Evolutionary conservation across 176 grass and related monocot genomes (phyloP).

Genomic region (Oryza glaberrima): DNA sequence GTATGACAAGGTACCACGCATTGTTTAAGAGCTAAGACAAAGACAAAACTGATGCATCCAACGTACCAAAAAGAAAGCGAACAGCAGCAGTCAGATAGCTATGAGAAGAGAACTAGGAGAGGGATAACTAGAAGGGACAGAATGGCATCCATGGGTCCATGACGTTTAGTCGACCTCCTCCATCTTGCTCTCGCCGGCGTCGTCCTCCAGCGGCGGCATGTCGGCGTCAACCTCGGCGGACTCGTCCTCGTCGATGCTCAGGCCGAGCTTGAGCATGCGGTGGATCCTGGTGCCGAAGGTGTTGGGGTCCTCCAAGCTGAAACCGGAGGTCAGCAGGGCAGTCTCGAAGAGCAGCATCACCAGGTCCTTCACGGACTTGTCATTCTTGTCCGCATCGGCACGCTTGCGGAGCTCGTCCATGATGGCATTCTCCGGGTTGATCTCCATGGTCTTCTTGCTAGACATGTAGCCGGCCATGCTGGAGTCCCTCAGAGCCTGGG

Average conservation of each 20-base stretch:
- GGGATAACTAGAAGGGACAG: not conserved
- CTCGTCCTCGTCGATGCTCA: conserved; percentile 86
- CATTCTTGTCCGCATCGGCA: conserved; percentile 60
- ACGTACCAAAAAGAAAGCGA: conserved; percentile 28
- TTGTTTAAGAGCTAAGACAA: not conserved
- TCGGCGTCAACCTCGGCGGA: conserved; percentile 46
- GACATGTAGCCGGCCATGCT: conserved; percentile 75
- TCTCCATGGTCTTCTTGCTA: conserved; percentile 70
- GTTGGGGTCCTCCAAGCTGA: conserved; percentile 89
- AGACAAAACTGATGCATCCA: conserved; percentile 29
- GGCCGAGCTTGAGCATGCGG: conserved; percentile 87
- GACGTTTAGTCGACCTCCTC: conserved; percentile 65
- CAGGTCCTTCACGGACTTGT: conserved; percentile 85
- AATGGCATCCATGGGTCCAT: not conserved
- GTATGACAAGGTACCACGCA: conserved; percentile 22
- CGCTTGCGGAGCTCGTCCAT: conserved; percentile 71
- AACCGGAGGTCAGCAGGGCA: conserved; percentile 81
- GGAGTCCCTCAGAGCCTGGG: conserved; percentile 53
- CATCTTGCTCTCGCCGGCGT: conserved; percentile 72
- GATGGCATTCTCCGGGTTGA: conserved; percentile 68
- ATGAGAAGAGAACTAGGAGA: not conserved
- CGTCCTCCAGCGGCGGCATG: conserved; percentile 67
- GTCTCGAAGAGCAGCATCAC: conserved; percentile 86
- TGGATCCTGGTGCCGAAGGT: conserved; percentile 87
- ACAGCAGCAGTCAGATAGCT: conserved; percentile 7